Conservation (phyloP, 345 rosid species). For the Odontarrhena argentea region DNA sequence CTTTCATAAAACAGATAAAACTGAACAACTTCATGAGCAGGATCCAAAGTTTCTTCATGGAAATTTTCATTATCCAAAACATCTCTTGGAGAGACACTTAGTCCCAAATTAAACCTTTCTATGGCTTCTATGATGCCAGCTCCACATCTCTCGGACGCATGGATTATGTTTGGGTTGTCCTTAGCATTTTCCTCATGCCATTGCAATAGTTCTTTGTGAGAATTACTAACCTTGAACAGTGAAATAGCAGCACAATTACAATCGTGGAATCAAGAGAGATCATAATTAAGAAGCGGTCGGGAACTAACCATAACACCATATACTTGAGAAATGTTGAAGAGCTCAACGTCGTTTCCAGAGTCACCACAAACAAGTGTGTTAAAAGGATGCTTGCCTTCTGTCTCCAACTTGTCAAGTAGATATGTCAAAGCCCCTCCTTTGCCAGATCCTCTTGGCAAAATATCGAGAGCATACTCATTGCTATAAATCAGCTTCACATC, state of each 20-base stretch:
- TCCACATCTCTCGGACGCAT: constrained; percentile 73
- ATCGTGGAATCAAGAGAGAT: constrained; percentile 9
- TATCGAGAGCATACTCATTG: constrained; percentile 73
- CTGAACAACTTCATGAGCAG: constrained; percentile 60
- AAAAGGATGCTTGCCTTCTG: constrained; percentile 51
- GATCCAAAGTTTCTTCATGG: constrained; percentile 39
- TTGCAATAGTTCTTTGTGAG: constrained; percentile 74
- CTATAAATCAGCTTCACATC: constrained; percentile 79
- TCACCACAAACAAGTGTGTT: constrained; percentile 91
- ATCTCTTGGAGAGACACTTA: constrained; percentile 72
- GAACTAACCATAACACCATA: constrained; percentile 83
- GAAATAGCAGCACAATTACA: constrained; percentile 3
- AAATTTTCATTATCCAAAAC: constrained; percentile 42
- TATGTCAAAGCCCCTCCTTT: constrained; percentile 85
- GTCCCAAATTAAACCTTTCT: constrained; percentile 65
- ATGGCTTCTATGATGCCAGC: constrained; percentile 87
- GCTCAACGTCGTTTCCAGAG: constrained; percentile 91
- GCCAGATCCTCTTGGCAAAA: constrained; percentile 81
- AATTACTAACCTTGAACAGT: constrained; percentile 70
- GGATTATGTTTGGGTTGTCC: constrained; percentile 60
- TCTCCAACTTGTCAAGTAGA: constrained; percentile 60
- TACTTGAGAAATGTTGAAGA: constrained; percentile 63
- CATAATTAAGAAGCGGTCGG: constrained; percentile 17
- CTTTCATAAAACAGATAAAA: constrained; percentile 74
- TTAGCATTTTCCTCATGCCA: constrained; percentile 73